Evolutionary conservation across 306 rosid genomes (phyloP).

Genomic region (Prunus kanzakura): DNA sequence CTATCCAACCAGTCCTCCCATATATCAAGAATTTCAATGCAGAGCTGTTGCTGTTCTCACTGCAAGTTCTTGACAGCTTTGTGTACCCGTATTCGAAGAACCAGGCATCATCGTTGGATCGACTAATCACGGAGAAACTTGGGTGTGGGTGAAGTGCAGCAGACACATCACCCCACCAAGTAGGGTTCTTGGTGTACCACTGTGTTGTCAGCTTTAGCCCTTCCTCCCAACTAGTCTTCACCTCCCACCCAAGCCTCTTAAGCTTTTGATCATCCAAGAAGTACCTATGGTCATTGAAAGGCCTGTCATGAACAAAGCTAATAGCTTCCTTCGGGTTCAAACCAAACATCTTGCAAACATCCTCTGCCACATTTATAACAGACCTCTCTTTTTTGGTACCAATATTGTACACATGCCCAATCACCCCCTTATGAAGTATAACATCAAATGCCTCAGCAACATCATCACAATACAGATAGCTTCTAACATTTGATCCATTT

Average conservation of each 20-base stretch:
- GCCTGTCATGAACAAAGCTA: constrained; percentile 67
- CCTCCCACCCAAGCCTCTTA: constrained; percentile 64
- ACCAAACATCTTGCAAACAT: constrained; percentile 47
- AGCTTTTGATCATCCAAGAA: constrained; percentile 76
- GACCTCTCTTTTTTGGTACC: constrained; percentile 67
- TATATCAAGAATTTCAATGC: constrained; percentile 58
- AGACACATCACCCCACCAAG: constrained; percentile 82
- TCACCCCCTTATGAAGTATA: constrained; percentile 66
- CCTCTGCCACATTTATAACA: constrained; percentile 58
- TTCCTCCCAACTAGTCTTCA: constrained; percentile 57
- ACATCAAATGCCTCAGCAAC: constrained; percentile 82
- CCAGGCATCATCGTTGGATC: constrained; percentile 53
- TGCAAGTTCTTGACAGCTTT: constrained; percentile 45
- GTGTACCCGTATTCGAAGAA: constrained; percentile 44
- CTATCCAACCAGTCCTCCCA: constrained; percentile 74
- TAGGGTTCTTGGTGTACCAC: constrained; percentile 56
- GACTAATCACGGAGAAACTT: constrained; percentile 39
- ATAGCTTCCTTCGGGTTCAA: constrained; percentile 44
- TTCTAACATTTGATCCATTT: constrained; percentile 70
- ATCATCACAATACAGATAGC: constrained; percentile 57
- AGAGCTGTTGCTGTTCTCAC: constrained; percentile 25
- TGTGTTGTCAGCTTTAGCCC: constrained; percentile 61
- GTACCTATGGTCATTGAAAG: constrained; percentile 74
- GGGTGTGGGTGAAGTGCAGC: constrained; percentile 68
- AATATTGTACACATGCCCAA: constrained; percentile 63